phyloP scores from a whole-genome alignment of 176 grass and related monocot genomes.

The Coix lacrymajobi region DNA sequence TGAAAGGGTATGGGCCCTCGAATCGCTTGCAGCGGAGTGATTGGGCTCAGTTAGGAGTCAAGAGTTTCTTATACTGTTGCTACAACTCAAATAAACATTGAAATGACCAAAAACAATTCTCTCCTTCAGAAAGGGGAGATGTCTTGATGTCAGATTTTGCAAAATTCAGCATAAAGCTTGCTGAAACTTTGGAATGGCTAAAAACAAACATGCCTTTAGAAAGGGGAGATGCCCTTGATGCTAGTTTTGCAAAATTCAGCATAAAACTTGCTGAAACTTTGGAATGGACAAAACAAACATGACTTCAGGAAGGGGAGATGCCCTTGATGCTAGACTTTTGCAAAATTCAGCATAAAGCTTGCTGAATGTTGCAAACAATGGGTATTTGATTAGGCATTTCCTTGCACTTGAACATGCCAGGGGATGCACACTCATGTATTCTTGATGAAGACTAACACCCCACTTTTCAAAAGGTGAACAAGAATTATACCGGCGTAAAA shows the following conservation, averaged over 20 bases:
- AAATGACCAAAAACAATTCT: not conserved
- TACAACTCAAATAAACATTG: not conserved
- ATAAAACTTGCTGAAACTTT: not conserved
- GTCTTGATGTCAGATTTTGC: not conserved
- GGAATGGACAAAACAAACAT: not conserved
- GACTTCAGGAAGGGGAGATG: not conserved
- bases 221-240: no score
- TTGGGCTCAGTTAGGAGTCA: not conserved
- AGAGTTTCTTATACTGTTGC: not conserved
- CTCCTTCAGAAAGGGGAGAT: not conserved
- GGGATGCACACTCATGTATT: not conserved
- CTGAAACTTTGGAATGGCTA: not conserved
- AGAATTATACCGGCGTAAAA: not conserved
- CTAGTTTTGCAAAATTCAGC: no score
- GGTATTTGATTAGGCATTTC: not conserved
- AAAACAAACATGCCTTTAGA: no score
- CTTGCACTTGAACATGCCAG: not conserved
- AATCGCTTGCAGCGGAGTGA: constrained; percentile 14
- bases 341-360: not conserved
- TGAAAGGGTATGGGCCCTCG: constrained; percentile 35
- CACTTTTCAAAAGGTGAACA: not conserved
- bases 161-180: not conserved
- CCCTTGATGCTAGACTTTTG: not conserved
- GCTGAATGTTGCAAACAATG: not conserved
- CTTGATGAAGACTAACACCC: not conserved